phyloP scores from a whole-genome alignment of 495 filamentous ascomycete genomes.

The Neurospora sp. region DNA sequence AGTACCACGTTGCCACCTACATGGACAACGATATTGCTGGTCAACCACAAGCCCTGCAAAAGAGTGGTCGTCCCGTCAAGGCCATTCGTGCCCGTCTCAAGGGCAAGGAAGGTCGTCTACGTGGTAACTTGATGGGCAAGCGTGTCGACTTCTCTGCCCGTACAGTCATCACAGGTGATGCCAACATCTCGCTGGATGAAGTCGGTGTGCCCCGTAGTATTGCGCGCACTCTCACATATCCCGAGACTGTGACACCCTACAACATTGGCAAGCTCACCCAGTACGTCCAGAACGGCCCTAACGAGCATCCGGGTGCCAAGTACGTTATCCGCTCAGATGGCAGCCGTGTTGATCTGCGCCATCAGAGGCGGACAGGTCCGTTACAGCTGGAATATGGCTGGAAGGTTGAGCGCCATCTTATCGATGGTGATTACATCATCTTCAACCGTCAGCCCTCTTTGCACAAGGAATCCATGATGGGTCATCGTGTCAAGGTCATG shows the following conservation, averaged over 20 bases:
- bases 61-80: conserved; percentile 92
- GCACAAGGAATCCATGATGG: conserved; percentile 99
- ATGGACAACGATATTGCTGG: conserved; percentile 99
- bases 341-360: conserved; percentile 84
- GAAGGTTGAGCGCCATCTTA: conserved; percentile 94
- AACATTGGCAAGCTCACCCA: conserved; percentile 88
- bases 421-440: conserved; percentile 93
- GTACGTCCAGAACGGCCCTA: conserved; percentile 86
- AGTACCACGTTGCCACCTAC: conserved; percentile 96
- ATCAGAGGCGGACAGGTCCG: conserved; percentile 73
- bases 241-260: conserved; percentile 94
- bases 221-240: conserved; percentile 83
- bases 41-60: conserved; percentile 89
- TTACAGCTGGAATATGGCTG: conserved; percentile 87
- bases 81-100: conserved; percentile 92
- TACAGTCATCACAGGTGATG: conserved; percentile 98
- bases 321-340: conserved; percentile 90
- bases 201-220: conserved; percentile 90
- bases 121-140: conserved; percentile 98
- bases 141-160: conserved; percentile 98
- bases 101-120: conserved; percentile 94
- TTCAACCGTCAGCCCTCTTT: conserved; percentile 99
- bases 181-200: conserved; percentile 89
- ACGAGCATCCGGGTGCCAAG: conserved; percentile 86
- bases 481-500: conserved; percentile 94